Conservation (phyloP, 345 rosid genomes). For the Eucalyptus victrix region DNA sequence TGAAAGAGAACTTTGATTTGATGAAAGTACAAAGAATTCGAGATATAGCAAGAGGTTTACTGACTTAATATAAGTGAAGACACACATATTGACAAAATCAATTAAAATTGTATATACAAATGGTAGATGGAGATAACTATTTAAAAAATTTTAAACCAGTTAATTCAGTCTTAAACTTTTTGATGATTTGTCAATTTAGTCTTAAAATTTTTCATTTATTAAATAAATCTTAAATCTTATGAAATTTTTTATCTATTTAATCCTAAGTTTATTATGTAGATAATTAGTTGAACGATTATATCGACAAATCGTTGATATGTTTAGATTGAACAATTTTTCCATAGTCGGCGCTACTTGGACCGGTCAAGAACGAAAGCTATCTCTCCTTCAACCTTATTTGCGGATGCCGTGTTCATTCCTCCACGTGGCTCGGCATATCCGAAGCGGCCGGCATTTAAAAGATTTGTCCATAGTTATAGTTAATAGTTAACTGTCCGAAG, state of each 20-base stretch:
- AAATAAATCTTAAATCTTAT: too few relatives aligned
- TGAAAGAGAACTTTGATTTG: not conserved
- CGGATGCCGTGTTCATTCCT: not conserved
- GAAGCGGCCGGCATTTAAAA: not conserved
- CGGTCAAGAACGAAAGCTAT: not conserved
- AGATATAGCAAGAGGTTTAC: not conserved
- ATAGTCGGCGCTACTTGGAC: not conserved
- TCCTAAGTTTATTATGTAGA: accelerated
- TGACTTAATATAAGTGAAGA: too few relatives aligned
- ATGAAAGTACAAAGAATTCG: not conserved
- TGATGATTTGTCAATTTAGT: accelerated
- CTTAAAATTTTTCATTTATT: accelerated
- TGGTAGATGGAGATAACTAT: too few relatives aligned
- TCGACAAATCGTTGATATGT: accelerated
- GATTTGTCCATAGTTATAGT: not conserved
- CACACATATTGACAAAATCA: not conserved
- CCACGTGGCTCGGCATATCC: not conserved
- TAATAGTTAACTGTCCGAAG: not conserved
- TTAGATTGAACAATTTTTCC: too few relatives aligned
- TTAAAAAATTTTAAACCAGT: too few relatives aligned
- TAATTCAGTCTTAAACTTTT: accelerated
- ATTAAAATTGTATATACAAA: not conserved
- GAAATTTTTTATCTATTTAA: too few relatives aligned
- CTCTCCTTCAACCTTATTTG: too few relatives aligned
- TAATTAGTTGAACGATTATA: too few relatives aligned